These are phyloP conservation scores for Coniosporium tulheliwenetii DNA, from an alignment of 2,329 filamentous ascomycete species.

Conservation along the genomic window DNA sequence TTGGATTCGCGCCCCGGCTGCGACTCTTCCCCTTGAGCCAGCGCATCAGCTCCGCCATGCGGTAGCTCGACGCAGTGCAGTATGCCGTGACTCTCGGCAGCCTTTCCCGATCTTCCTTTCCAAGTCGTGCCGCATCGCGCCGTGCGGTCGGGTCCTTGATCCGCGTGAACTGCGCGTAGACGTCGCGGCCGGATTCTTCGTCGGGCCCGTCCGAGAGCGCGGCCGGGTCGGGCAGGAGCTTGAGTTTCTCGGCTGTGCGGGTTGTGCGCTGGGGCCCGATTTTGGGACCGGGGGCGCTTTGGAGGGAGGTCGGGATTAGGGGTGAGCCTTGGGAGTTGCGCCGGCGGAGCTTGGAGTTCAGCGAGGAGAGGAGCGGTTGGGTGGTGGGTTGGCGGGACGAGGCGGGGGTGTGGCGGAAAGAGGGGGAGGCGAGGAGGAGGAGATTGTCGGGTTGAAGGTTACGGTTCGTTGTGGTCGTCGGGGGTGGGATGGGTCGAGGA, in stretches of 20 bases:
- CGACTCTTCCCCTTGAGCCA: constrained; percentile 78
- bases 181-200: constrained; percentile 84
- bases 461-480: constrained; percentile 43
- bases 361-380: constrained; percentile 53
- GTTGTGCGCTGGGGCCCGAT: constrained; percentile 90
- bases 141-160: constrained; percentile 94
- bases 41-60: constrained; percentile 75
- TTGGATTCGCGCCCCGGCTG: constrained; percentile 66
- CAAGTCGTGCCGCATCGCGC: constrained; percentile 77
- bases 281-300: constrained; percentile 37
- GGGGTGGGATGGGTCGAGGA: constrained; percentile 7
- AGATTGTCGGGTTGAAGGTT: constrained; percentile 55
- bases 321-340: constrained; percentile 67
- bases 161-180: constrained; percentile 93
- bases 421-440: constrained; percentile 24
- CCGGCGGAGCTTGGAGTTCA: constrained; percentile 78
- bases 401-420: constrained; percentile 20
- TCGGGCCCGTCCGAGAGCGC: constrained; percentile 61
- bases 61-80: constrained; percentile 84
- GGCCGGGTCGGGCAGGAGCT: constrained; percentile 85
- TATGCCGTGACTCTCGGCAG: constrained; percentile 90
- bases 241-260: constrained; percentile 91
- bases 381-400: constrained; percentile 22
- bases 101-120: constrained; percentile 79
- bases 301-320: constrained; percentile 24